Evolutionary conservation across 2,329 filamentous ascomycete genomes (phyloP), one percentile per base, ranked within the genome.

Genomic region (Curvularia hawaiiensis): DNA sequence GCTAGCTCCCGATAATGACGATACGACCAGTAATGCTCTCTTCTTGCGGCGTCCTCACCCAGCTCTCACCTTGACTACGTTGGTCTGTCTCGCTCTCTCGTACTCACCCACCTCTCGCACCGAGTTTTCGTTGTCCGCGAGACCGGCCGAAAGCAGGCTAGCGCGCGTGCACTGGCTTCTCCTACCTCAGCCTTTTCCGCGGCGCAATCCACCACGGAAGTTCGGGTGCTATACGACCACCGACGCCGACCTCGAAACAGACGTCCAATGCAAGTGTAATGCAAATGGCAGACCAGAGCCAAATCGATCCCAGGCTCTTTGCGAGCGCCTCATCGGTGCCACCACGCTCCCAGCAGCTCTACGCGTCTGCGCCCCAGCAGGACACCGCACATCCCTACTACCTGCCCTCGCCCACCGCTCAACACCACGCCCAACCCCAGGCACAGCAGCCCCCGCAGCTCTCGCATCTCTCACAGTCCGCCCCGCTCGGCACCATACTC

Each of bases 291-390:
- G 70, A 72, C 45, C 63, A 64, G 9, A 47, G 38, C 40, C 43
- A 48, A n/a, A 73, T 75, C 41, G 73, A 75, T 43, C 73, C 73
- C 2, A 60, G 70, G 20, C 60, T 75, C 52, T 74, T 66, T 20
- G 40, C 55, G 33, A 54, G 55, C 59, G 60, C 68, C 12, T 66
- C 59, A 18, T 67, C 64, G 52, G 64, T 66, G 54, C 66, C 63
- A 26, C 69, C 68, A 54, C 64, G 62, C 46, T 58, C 64, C 8
- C 72, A 67, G 56, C 50, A 66, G 56, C 45, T 66, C 38, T 74
- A 73, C 60, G 61, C 70, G 26, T 46, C 69, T 26, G 65, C 63
- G 39, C 60, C 67, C 18, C 67, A 66, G 59, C 68, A 63, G 18
- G 45, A 55, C 45, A 61, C 62, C 28, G 63, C 59, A 38, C 67